A percentile compares a stretch with the other conserved stretches of the same genome.
Conservation (phyloP, 768 basidiomycete species). For the Hysterangium stoloniferum region DNA sequence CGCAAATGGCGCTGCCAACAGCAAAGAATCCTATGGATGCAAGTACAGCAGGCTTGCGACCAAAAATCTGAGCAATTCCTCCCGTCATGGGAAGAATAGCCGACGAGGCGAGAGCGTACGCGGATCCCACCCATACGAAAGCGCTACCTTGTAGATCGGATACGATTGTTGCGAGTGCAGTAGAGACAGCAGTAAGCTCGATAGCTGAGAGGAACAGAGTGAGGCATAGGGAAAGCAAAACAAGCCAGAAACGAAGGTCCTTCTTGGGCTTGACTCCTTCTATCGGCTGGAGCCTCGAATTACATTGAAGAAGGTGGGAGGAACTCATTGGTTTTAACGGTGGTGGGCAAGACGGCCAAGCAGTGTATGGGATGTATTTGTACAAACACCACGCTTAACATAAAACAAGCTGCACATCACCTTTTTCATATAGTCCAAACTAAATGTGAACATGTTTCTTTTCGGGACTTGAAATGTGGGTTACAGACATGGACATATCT, state of each 20-base stretch:
- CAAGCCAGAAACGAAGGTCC: conserved; percentile 21
- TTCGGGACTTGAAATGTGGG: no score
- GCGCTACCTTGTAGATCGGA: conserved; percentile 17
- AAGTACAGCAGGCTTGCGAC: conserved; percentile 27
- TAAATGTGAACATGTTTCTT: no score
- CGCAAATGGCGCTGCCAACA: conserved; percentile 32
- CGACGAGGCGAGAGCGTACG: conserved; percentile 29
- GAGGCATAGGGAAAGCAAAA: conserved; percentile 20
- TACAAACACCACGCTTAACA: no score
- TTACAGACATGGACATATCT: no score
- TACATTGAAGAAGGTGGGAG: no score
- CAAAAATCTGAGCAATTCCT: conserved; percentile 26
- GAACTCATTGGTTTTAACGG: no score
- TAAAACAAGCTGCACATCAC: no score
- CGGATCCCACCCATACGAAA: conserved; percentile 24
- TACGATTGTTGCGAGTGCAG: conserved; percentile 20
- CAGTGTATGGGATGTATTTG: no score
- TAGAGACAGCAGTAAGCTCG: conserved; percentile 22
- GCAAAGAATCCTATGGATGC: conserved; percentile 26
- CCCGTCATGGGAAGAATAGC: conserved; percentile 29
- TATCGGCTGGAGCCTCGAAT: no score
- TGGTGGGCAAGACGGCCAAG: no score
- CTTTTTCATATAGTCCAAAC: no score
- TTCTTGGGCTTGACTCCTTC: conserved; percentile 6
- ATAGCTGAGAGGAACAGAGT: conserved; percentile 22